Evolutionary conservation across 345 rosid genomes (phyloP).

Genomic region (Populus davidiana): DNA sequence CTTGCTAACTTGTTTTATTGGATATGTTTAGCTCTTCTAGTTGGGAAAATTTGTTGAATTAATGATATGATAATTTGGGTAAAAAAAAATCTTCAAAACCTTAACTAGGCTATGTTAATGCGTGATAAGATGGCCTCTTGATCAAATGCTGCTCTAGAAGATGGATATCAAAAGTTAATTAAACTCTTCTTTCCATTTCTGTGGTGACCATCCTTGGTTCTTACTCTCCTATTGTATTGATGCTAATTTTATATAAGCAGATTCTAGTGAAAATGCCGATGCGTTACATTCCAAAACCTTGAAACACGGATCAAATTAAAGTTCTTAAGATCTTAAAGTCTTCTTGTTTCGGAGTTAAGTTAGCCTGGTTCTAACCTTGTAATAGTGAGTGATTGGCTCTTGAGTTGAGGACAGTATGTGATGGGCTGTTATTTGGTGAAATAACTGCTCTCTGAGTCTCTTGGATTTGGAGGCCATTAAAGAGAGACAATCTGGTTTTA

Average conservation of each 20-base stretch:
- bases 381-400: background rate
- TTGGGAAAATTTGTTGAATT: background rate
- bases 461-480: background rate
- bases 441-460: background rate
- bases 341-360: background rate
- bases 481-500: background rate
- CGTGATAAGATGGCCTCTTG: background rate
- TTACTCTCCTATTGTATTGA: background rate
- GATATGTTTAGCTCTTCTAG: background rate
- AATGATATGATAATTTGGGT: background rate
- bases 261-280: too few relatives aligned
- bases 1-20: background rate
- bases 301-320: background rate
- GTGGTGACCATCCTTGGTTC: background rate
- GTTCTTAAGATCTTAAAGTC: background rate
- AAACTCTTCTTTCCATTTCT: background rate
- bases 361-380: background rate
- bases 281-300: background rate
- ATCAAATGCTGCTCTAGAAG: background rate
- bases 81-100: background rate
- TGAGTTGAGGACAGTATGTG: background rate
- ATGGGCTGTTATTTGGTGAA: background rate
- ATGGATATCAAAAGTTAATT: background rate
- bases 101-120: background rate
- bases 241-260: background rate